Base-by-base conservation (phyloP, 1,139 yeast species). In the Zygoascus sp. region DNA sequence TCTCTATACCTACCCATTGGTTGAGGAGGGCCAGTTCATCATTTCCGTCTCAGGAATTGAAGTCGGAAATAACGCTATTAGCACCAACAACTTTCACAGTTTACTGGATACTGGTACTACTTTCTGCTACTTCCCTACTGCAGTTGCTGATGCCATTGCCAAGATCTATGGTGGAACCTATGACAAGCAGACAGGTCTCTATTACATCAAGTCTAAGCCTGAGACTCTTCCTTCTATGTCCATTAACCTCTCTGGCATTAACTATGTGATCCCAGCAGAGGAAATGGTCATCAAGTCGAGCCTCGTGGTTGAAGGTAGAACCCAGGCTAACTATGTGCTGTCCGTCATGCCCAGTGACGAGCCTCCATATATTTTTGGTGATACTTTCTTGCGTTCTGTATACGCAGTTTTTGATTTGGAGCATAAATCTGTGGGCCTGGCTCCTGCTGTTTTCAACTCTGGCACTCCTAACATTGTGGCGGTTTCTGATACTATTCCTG, bases 381-480 rank as follows among this genome's bases (percentile, higher is more conserved):
- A 87, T 63, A 77, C 83, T 20, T 81, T 89, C 65, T 67, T 89
- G 57, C 74, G 88, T 48, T 73, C 79, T 43, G 89, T 86, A 5
- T 89, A 89, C 62, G 77, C 81, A 42, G 95, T 88, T 27, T 87
- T 78, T 58, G 94, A 89, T 64, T 68, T 87, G 53, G 89, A 83
- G 27, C 77, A 76, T 53, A 65, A 69, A 46, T 79, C 80, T 58
- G 70, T 88, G 23, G 80, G 83, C 0, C 50, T 89, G 46, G 96
- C 94, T 1, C 86, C 77, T 56, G 83, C 81, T 1, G 22, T 23
- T 5, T 40, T 30, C n/a, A 32, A 40, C 37, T 11, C 37, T 30
- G 44, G 37, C n/a, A 11, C 43, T n/a, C 40, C 48, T 27, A 52
- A 53, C 25, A 39, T 53, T 15, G 32, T 54, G 5, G 52, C 57